Conservation (phyloP, 352 stramenopile genomes). For the Globisporangium canariense region DNA sequence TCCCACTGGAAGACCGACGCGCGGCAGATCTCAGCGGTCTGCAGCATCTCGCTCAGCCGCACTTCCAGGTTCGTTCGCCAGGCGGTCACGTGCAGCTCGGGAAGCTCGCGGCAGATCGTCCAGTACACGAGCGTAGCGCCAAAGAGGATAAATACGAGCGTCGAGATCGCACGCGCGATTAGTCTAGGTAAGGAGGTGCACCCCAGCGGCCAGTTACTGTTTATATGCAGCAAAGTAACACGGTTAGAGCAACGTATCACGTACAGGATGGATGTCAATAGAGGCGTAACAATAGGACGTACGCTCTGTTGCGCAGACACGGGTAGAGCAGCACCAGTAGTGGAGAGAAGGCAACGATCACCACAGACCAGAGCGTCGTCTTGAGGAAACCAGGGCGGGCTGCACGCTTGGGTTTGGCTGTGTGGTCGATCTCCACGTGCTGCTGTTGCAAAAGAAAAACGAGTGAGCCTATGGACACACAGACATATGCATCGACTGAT, state of each 20-base stretch:
- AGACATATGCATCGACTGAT: not conserved
- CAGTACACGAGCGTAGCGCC: conserved; percentile 57
- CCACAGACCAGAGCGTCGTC: conserved; percentile 55
- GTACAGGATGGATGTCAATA: not conserved
- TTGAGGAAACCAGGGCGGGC: conserved; percentile 34
- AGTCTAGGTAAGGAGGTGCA: conserved; percentile 55
- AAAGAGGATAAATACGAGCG: conserved; percentile 44
- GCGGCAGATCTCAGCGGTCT: conserved; percentile 33
- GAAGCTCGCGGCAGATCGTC: conserved; percentile 54
- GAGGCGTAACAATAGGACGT: conserved; percentile 9
- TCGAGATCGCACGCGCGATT: conserved; percentile 34
- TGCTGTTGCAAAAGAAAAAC: not conserved
- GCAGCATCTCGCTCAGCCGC: conserved; percentile 35
- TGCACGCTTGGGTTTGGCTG: not conserved
- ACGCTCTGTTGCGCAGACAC: conserved; percentile 56
- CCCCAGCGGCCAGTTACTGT: conserved; percentile 68
- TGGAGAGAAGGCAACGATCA: conserved; percentile 42
- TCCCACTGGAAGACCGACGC: conserved; percentile 43
- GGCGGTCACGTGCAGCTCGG: conserved; percentile 36
- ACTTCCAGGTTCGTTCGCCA: conserved; percentile 36
- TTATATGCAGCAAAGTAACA: not conserved
- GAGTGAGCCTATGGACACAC: not conserved
- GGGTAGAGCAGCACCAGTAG: conserved; percentile 58
- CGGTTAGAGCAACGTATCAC: not conserved
- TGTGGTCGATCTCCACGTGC: conserved; percentile 15